Evolutionary conservation across 768 basidiomycete genomes (phyloP).

Genomic region (Melanogaster broomeanus): DNA sequence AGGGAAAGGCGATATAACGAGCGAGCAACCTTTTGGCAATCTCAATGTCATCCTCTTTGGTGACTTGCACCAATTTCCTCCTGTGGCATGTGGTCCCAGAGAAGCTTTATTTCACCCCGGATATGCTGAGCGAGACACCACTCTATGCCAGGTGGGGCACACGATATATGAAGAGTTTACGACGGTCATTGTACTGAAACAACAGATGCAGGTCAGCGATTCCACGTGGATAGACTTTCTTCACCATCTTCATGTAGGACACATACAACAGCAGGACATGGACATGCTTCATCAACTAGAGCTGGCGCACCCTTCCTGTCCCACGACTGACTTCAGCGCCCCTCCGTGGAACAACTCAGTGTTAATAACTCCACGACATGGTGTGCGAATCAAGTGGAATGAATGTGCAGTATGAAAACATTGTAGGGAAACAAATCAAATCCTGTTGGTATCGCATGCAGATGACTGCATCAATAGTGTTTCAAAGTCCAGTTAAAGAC

Average conservation of each 20-base stretch:
- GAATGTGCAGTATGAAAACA: neutral
- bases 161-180: slow-evolving; percentile 28
- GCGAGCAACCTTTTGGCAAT: slow-evolving; percentile 36
- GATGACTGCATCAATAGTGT: no score
- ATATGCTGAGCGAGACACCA: slow-evolving; percentile 1
- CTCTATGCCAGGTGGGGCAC: slow-evolving; percentile 11
- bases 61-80: slow-evolving; percentile 40
- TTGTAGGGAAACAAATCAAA: no score
- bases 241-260: slow-evolving; percentile 23
- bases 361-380: slow-evolving; percentile 34
- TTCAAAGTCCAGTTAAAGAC: no score
- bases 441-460: no score
- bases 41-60: slow-evolving; percentile 43
- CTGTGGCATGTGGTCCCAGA: slow-evolving; percentile 1
- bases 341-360: slow-evolving; percentile 23
- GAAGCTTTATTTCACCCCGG: slow-evolving; percentile 10
- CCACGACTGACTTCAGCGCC: slow-evolving; percentile 13
- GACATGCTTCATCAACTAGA: slow-evolving; percentile 25
- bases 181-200: slow-evolving; percentile 32
- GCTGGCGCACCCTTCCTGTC: slow-evolving; percentile 10
- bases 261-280: slow-evolving; percentile 22
- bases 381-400: slow-evolving; percentile 32
- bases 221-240: slow-evolving; percentile 34
- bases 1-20: no score
- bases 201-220: slow-evolving; percentile 37